Percentiles rank a stretch among this genome's conserved stretches.
phyloP scores from a whole-genome alignment of 768 basidiomycete genomes.

The Mrakia gelida region DNA sequence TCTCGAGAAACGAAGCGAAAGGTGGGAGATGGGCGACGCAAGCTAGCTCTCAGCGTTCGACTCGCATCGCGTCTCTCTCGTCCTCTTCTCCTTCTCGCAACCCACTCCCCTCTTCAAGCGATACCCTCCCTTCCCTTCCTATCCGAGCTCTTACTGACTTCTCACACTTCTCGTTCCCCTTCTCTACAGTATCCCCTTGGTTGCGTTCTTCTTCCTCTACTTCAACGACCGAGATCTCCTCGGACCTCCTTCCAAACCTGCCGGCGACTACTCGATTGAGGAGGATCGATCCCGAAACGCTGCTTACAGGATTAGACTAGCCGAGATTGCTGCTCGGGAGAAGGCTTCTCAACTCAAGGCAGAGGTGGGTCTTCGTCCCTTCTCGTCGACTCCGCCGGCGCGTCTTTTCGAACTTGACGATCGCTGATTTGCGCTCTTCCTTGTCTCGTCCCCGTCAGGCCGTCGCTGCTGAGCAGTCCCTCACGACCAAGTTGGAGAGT shows the following conservation, averaged over 20 bases:
- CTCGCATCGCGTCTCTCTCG: too few relatives aligned
- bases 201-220: not conserved
- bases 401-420: not conserved
- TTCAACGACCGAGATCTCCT: not conserved
- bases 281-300: not conserved
- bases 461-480: not conserved
- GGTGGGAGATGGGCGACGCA: too few relatives aligned
- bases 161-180: not conserved
- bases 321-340: conserved; percentile 9
- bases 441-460: not conserved
- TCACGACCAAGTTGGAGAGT: not conserved
- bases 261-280: not conserved
- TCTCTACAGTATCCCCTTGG: not conserved
- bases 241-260: not conserved
- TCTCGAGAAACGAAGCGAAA: too few relatives aligned
- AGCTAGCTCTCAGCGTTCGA: too few relatives aligned
- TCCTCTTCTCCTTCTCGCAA: too few relatives aligned
- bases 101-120: too few relatives aligned
- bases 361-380: not conserved
- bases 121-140: too few relatives aligned
- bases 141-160: not conserved
- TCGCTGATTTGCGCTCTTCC: not conserved
- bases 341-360: conserved; percentile 5
- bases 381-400: not conserved
- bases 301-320: not conserved